These are phyloP conservation scores for Gymnopilus junonius DNA, from an alignment of 768 basidiomycete species.

Conservation along the genomic window DNA sequence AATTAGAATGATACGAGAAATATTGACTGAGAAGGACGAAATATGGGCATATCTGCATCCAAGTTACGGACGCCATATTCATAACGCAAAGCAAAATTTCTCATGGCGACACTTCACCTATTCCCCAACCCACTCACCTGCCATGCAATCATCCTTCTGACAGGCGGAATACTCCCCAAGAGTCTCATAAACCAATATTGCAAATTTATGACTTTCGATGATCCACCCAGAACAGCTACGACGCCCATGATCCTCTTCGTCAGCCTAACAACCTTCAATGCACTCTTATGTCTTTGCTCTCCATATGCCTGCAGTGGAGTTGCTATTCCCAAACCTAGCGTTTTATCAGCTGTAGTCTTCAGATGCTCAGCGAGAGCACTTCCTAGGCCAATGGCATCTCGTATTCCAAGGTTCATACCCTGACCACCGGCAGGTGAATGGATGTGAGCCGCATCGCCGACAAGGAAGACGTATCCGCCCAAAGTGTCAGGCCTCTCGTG, in stretches of 20 bases:
- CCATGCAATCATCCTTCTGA: constrained; percentile 7
- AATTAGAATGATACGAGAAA: too few species aligned
- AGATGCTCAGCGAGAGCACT: background rate
- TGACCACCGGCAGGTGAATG: constrained; percentile 9
- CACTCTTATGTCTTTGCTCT: background rate
- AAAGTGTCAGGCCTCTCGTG: background rate
- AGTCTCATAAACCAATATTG: constrained; percentile 4
- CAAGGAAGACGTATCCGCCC: constrained; percentile 4
- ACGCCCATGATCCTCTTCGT: constrained; percentile 10
- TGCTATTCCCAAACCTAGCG: background rate
- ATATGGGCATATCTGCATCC: too few species aligned
- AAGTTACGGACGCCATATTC: too few species aligned
- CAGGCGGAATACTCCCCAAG: background rate
- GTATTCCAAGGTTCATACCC: constrained; percentile 9
- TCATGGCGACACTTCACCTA: too few species aligned
- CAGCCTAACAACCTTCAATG: background rate
- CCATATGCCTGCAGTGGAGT: background rate
- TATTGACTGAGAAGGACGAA: too few species aligned
- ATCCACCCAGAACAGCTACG: background rate
- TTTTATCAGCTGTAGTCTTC: background rate
- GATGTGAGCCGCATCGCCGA: constrained; percentile 7
- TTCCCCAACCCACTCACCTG: constrained; percentile 9
- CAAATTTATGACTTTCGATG: background rate
- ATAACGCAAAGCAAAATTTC: too few species aligned
- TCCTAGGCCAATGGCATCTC: constrained; percentile 4